A percentile compares a stretch with the other conserved stretches of the same genome.
phyloP scores from a whole-genome alignment of 306 rosid genomes.

The Vigna radiata region DNA sequence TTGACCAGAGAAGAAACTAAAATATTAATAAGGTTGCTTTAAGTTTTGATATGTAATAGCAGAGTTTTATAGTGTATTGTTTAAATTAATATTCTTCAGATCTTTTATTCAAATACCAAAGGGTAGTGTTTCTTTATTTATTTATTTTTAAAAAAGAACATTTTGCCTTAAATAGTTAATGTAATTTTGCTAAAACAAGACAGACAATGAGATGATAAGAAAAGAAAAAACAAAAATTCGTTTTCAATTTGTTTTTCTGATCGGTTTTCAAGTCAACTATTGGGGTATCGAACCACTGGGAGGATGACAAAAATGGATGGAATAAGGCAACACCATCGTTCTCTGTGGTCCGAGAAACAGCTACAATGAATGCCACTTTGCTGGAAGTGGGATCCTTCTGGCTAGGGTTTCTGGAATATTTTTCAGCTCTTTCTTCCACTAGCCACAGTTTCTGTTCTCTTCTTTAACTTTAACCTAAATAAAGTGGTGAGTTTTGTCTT shows the following conservation, averaged over 20 bases:
- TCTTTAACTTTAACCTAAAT: background rate
- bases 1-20: background rate
- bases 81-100: background rate
- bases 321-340: background rate
- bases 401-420: constrained; percentile 11
- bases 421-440: background rate
- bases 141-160: no score
- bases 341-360: background rate
- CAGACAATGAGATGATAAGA: background rate
- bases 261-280: background rate
- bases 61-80: no score
- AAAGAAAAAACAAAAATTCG: background rate
- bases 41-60: no score
- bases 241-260: background rate
- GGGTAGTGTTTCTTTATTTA: no score
- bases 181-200: constrained; percentile 8
- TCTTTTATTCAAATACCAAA: background rate
- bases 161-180: background rate
- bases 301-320: background rate
- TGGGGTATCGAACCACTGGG: background rate
- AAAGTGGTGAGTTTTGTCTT: background rate
- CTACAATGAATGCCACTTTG: background rate
- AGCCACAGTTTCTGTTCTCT: background rate
- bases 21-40: no score
- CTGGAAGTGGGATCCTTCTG: background rate